These are phyloP conservation scores for Cyanodermella asteris DNA, from an alignment of 2,329 filamentous ascomycete genomes.

Conservation along the genomic window DNA sequence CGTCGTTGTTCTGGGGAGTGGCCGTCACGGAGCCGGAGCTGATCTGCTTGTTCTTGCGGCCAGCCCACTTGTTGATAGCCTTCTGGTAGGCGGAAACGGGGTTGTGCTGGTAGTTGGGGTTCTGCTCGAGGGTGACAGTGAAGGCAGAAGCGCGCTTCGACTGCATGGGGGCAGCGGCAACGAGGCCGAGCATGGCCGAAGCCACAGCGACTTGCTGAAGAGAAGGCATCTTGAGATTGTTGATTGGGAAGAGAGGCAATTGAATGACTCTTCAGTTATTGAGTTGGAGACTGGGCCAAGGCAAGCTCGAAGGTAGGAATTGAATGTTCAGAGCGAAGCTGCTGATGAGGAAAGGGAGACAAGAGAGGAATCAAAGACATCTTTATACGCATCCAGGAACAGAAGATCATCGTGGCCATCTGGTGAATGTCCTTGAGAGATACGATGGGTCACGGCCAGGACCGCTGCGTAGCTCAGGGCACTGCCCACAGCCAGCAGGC, in stretches of 20 bases:
- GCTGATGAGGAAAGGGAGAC: constrained; percentile 1
- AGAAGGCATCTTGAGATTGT: constrained; percentile 5
- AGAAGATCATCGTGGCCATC: no score
- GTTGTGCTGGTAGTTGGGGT: constrained; percentile 3
- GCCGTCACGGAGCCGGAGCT: constrained; percentile 20
- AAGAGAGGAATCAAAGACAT: neutral
- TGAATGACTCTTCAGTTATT: constrained; percentile 1
- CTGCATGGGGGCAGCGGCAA: constrained; percentile 3
- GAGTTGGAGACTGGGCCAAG: neutral
- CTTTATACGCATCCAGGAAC: constrained; percentile 3
- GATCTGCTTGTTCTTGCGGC: constrained; percentile 11
- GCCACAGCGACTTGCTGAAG: constrained; percentile 5
- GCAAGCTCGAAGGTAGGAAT: neutral
- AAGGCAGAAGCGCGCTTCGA: constrained; percentile 3
- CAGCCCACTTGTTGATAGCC: constrained; percentile 15
- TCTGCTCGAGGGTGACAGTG: constrained; percentile 2
- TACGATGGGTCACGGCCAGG: no score
- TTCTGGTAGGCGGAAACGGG: constrained; percentile 12
- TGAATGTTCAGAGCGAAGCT: neutral
- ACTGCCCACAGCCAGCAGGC: no score
- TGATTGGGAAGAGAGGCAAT: no score
- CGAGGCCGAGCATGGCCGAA: constrained; percentile 5
- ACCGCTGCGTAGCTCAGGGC: no score
- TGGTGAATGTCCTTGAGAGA: no score
- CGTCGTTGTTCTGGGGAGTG: constrained; percentile 28